A percentile compares a stretch with the other conserved stretches of the same genome.
Conservation (phyloP, 2,329 filamentous ascomycete genomes). For the Madurella mycetomatis region DNA sequence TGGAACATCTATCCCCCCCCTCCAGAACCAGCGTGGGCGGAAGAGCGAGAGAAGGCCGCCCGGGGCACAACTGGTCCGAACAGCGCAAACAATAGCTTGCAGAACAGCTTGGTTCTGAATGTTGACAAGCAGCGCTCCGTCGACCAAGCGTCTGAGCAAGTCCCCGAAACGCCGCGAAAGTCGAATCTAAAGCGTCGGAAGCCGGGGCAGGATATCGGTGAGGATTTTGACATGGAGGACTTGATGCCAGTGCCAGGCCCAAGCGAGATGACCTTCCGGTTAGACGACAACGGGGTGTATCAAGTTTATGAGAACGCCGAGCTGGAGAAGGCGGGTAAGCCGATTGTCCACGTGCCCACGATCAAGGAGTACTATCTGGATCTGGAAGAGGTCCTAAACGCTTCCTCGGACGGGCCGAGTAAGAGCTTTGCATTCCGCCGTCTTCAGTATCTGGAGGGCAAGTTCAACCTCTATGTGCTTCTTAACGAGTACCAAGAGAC, state of each 20-base stretch:
- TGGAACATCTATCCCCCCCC: conserved; percentile 92
- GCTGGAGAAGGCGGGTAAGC: conserved; percentile 57
- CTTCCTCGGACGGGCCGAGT: conserved; percentile 92
- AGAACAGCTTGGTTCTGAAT: conserved; percentile 42
- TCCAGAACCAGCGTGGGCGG: conserved; percentile 85
- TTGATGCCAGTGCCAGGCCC: conserved; percentile 66
- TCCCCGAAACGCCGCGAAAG: conserved; percentile 35
- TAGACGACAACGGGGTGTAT: conserved; percentile 84
- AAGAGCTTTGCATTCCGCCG: conserved; percentile 97
- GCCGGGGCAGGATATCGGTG: conserved; percentile 82
- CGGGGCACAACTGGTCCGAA: conserved; percentile 32
- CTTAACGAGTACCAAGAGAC: conserved; percentile 98
- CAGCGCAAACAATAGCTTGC: conserved; percentile 42
- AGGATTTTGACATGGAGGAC: conserved; percentile 83
- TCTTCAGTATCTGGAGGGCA: conserved; percentile 91
- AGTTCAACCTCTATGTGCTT: conserved; percentile 90
- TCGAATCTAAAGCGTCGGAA: conserved; percentile 63
- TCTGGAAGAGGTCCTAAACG: conserved; percentile 75
- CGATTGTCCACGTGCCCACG: conserved; percentile 80
- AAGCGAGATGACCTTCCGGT: conserved; percentile 67
- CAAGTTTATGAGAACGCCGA: conserved; percentile 77
- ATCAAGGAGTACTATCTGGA: conserved; percentile 96
- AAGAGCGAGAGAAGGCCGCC: conserved; percentile 38
- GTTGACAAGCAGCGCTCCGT: conserved; percentile 29
- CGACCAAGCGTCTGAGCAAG: conserved; percentile 31